A percentile compares a stretch with the other conserved stretches of the same genome.
phyloP scores from a whole-genome alignment of 352 stramenopile genomes.

The Phytophthora cajani region DNA sequence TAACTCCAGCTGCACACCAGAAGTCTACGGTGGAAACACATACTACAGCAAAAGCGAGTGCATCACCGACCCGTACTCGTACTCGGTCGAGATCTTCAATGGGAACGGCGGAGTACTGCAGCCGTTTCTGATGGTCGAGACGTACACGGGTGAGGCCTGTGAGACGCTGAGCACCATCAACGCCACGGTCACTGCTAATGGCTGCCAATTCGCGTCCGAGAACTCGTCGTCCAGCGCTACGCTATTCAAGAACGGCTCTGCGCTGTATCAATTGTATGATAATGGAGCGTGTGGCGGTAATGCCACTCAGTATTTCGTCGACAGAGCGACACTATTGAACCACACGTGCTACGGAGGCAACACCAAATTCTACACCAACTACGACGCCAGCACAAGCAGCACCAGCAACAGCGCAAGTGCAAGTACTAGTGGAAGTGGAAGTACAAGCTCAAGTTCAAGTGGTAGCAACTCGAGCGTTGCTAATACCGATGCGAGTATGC shows the following conservation, averaged over 20 bases:
- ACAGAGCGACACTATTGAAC: constrained; percentile 7
- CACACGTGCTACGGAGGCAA: constrained; percentile 12
- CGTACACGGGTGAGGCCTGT: constrained; percentile 11
- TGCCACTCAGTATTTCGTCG: constrained; percentile 12
- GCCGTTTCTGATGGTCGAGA: constrained; percentile 23
- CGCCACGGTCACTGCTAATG: constrained; percentile 6
- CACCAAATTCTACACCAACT: constrained; percentile 20
- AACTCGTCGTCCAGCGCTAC: constrained; percentile 19
- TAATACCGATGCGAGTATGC: constrained; percentile 4
- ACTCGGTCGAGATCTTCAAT: constrained; percentile 11
- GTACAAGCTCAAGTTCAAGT: not conserved
- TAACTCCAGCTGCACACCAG: constrained; percentile 6
- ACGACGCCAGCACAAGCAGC: constrained; percentile 4
- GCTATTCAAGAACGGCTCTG: constrained; percentile 13
- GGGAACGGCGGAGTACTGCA: constrained; percentile 8
- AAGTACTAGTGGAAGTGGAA: not conserved
- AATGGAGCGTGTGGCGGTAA: constrained; percentile 14
- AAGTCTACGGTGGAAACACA: constrained; percentile 16
- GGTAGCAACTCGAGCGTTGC: constrained; percentile 4
- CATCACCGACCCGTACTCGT: constrained; percentile 16
- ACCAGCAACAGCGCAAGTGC: not conserved
- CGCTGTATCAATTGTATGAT: constrained; percentile 15
- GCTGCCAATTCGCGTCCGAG: constrained; percentile 17
- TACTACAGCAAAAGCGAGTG: constrained; percentile 19
- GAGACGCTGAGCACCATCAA: constrained; percentile 19